Evolutionary conservation across 225 moss, liverwort and hornwort species (phyloP).

Genomic region (Marchantia paleacea): DNA sequence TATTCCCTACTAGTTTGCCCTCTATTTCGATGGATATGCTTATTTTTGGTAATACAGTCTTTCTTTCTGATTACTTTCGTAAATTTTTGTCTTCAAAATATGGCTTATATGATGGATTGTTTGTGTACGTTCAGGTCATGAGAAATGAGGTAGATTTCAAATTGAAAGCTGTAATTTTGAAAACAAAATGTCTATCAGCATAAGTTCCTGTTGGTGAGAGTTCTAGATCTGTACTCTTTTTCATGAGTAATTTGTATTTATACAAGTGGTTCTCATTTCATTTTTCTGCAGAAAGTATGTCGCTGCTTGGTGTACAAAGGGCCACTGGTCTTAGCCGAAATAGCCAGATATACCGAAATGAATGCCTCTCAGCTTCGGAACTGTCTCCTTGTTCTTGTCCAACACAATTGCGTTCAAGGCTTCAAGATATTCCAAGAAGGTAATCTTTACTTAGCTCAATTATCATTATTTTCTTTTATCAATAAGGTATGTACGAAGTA

Average conservation of each 20-base stretch:
- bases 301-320: slow-evolving; percentile 73
- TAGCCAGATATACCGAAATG: slow-evolving; percentile 66
- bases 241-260: background rate
- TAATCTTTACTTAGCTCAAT: background rate
- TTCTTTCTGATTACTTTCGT: background rate
- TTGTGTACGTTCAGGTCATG: too few relatives aligned
- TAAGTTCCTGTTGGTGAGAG: too few relatives aligned
- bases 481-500: too few relatives aligned
- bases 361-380: slow-evolving; percentile 57
- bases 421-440: slow-evolving; percentile 89
- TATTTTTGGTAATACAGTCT: background rate
- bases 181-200: too few relatives aligned
- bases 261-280: background rate
- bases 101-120: too few relatives aligned
- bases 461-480: too few relatives aligned
- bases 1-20: background rate
- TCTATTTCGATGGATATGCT: background rate
- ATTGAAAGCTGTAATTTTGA: too few relatives aligned
- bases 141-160: too few relatives aligned
- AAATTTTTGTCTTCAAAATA: background rate
- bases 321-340: slow-evolving; percentile 56
- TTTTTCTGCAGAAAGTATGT: slow-evolving; percentile 60
- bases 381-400: slow-evolving; percentile 83
- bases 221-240: too few relatives aligned
- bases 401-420: slow-evolving; percentile 93